phyloP scores from a whole-genome alignment of 164 flowering plant genomes.

The Vitis cinerea region DNA sequence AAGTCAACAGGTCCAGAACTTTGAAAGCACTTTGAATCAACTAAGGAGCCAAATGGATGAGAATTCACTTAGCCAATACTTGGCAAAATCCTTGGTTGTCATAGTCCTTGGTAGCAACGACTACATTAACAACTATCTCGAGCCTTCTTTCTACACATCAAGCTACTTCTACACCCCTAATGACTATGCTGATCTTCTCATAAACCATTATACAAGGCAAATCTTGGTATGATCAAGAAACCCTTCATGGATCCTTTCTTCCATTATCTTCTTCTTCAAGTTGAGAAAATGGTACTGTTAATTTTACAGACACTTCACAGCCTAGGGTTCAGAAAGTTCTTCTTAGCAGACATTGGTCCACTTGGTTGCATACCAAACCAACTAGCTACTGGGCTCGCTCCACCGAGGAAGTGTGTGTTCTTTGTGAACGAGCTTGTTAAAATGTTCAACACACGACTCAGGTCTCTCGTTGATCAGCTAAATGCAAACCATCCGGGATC shows the following conservation, averaged over 20 bases:
- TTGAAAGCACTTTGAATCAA: constrained; percentile 23
- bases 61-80: constrained; percentile 9
- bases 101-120: constrained; percentile 44
- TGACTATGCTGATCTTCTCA: constrained; percentile 33
- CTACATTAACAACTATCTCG: constrained; percentile 48
- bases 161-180: constrained; percentile 31
- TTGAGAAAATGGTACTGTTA: too few species aligned
- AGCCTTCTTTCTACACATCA: constrained; percentile 24
- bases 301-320: constrained; percentile 30
- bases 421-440: constrained; percentile 36
- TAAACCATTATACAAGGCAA: constrained; percentile 34
- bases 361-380: constrained; percentile 58
- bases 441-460: constrained; percentile 33
- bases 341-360: constrained; percentile 43
- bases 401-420: constrained; percentile 37
- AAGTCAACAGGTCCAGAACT: constrained; percentile 39
- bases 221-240: constrained; percentile 25
- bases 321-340: constrained; percentile 43
- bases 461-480: constrained; percentile 30
- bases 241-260: too few species aligned
- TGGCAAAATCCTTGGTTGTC: constrained; percentile 29
- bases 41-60: constrained; percentile 23
- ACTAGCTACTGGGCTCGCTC: constrained; percentile 24
- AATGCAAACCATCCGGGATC: constrained; percentile 26
- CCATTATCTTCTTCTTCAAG: too few species aligned